These are phyloP conservation scores for Cladosporium sphaerospermum DNA, from an alignment of 2,329 filamentous ascomycete species.

Conservation along the genomic window DNA sequence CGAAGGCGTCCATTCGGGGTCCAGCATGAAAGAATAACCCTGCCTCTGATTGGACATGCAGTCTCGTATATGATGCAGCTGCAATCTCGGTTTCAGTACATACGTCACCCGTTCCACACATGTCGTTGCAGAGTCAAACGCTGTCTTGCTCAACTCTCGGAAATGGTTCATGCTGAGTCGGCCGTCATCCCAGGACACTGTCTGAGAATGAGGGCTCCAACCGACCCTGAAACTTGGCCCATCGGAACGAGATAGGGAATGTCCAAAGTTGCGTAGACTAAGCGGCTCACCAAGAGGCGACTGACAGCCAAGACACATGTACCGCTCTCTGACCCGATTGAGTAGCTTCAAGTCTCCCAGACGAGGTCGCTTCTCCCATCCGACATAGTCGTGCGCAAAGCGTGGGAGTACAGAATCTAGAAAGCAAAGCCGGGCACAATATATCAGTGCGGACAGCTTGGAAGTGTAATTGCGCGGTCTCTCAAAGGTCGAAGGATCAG, in stretches of 20 bases:
- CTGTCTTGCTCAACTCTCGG: neutral
- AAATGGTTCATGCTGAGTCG: constrained; percentile 8
- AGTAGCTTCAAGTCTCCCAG: neutral
- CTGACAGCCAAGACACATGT: constrained; percentile 6
- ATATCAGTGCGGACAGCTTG: constrained; percentile 11
- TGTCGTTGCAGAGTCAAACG: neutral
- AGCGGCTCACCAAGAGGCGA: constrained; percentile 5
- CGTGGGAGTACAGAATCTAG: constrained; percentile 8
- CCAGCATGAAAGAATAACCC: constrained; percentile 9
- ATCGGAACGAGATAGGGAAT: constrained; percentile 1
- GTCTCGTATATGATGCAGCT: constrained; percentile 2
- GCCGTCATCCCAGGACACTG: constrained; percentile 1
- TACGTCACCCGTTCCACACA: constrained; percentile 7
- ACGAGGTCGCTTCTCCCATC: neutral
- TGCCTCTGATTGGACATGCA: constrained; percentile 1
- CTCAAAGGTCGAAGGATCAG: constrained; percentile 6
- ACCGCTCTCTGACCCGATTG: constrained; percentile 1
- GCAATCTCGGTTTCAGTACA: neutral
- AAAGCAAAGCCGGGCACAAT: neutral
- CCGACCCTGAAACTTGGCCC: constrained; percentile 5
- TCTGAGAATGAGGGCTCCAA: constrained; percentile 4
- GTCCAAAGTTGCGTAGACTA: constrained; percentile 6
- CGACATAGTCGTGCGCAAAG: neutral
- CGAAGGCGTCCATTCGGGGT: no score
- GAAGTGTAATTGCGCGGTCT: constrained; percentile 12